Base-by-base conservation (phyloP, 371 early-diverging fungal species). In the Dinochytrium kinnereticum region DNA sequence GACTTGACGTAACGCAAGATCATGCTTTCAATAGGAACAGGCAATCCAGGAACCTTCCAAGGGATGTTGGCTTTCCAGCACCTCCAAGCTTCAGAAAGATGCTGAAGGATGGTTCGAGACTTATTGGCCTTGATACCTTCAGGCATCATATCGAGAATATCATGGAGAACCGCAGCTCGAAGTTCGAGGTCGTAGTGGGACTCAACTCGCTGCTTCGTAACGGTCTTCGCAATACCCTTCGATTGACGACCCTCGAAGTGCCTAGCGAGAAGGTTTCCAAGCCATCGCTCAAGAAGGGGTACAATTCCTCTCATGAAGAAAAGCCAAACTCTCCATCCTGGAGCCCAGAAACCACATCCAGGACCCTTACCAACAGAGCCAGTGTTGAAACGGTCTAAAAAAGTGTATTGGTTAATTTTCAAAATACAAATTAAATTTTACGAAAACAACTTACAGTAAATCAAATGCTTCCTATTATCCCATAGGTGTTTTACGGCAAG, bases 251-350 rank as follows among this genome's bases (percentile, higher is more conserved):
- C 99, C 81, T 99, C 98, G 78, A 98, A 97, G 81, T 99, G 98
- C 81, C 99, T 96, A 5, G 97, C 96, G 28, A 98, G 90, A 79
- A 99, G 85, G 82, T 98, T 98, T 65, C 96, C 96, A 33, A 99
- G 91, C 97, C 99, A 98, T 64, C 98, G 91, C 81, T 98, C 97
- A 49, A 99, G 89, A 33, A 99, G 82, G 30, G 99, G 98, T 5
- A 97, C 96, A 64, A 97, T 95, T 73, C 99, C 99, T 72, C 99
- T 94, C 90, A 99, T 84, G 86, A 98, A 99, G 87, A 97, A 98
- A 33, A 97, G 90, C 99, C 99, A 99, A 33, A 99, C 98, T 77
- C 99, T 91, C 99, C 99, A 99, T 34, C 94, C 94, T 44, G 99
- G 98, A 19, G 97, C 98, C 99, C 99, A 99, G 81, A 99, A 95